Evolutionary conservation across 352 stramenopile species (phyloP).

Genomic region (Ophiocytium majus): DNA sequence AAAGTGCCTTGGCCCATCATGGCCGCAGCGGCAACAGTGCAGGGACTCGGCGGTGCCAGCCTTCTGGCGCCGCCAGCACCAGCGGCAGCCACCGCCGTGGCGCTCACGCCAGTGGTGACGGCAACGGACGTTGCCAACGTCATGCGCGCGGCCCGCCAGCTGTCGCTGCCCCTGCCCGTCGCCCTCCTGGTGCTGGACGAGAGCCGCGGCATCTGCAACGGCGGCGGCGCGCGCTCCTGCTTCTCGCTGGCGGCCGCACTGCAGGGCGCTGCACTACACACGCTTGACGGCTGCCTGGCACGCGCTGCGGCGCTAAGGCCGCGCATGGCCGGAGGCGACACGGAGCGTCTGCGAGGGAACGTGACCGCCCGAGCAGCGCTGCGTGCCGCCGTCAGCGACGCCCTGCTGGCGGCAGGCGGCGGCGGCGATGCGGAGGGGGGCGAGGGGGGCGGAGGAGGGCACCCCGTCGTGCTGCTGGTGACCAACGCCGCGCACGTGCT

Average conservation of each 20-base stretch:
- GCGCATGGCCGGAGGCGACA: neutral
- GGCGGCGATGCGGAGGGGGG: too few relatives aligned
- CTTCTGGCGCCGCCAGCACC: too few relatives aligned
- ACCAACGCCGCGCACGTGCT: neutral
- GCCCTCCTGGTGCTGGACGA: neutral
- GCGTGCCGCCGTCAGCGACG: neutral
- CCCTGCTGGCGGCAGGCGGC: neutral
- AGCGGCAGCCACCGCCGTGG: neutral
- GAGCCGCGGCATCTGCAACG: neutral
- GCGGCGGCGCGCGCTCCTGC: neutral
- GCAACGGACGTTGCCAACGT: neutral
- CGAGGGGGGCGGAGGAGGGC: too few relatives aligned
- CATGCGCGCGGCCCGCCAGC: neutral
- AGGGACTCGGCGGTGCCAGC: neutral
- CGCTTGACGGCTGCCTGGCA: neutral
- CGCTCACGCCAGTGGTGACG: neutral
- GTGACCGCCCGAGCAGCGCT: neutral
- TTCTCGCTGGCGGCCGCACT: neutral
- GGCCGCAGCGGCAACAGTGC: too few relatives aligned
- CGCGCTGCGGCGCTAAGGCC: neutral
- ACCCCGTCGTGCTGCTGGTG: conserved; percentile 1
- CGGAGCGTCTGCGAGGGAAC: neutral
- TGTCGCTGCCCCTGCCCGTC: neutral
- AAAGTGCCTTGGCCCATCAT: too few relatives aligned
- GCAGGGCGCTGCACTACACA: neutral